Evolutionary conservation across 2,329 filamentous ascomycete genomes (phyloP).

Genomic region (Exophiala viscosa): DNA sequence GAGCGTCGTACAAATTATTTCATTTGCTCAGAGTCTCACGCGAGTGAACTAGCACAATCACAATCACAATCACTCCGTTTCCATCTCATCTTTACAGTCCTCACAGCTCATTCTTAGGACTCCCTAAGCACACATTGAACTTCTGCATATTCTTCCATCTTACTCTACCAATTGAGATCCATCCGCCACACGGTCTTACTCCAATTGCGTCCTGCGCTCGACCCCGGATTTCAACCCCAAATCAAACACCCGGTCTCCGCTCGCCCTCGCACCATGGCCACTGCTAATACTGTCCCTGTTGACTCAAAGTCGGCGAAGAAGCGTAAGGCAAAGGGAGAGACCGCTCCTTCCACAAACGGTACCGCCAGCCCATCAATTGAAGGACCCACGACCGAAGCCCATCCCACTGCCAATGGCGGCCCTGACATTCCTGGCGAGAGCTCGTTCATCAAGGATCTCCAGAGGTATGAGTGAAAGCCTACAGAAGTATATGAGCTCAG

Average conservation of each 20-base stretch:
- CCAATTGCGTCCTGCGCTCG: neutral
- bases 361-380: constrained; percentile 43
- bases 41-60: neutral
- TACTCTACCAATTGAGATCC: neutral
- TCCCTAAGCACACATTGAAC: neutral
- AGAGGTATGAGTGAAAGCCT: constrained; percentile 61
- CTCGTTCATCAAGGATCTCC: constrained; percentile 78
- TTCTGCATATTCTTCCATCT: neutral
- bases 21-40: constrained; percentile 5
- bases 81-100: neutral
- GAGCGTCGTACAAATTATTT: neutral
- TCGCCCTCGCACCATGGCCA: constrained; percentile 17
- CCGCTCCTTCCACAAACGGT: constrained; percentile 52
- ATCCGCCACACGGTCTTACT: neutral
- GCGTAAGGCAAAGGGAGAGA: constrained; percentile 51
- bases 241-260: neutral
- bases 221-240: neutral
- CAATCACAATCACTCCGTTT: neutral
- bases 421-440: constrained; percentile 64
- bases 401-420: constrained; percentile 50
- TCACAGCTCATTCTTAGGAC: no score
- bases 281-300: constrained; percentile 15
- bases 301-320: constrained; percentile 66
- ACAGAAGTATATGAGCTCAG: constrained; percentile 32
- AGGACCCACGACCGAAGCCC: constrained; percentile 29